These are phyloP conservation scores for Fusarium liriodendri DNA, from an alignment of 2,329 filamentous ascomycete species.

Conservation along the genomic window DNA sequence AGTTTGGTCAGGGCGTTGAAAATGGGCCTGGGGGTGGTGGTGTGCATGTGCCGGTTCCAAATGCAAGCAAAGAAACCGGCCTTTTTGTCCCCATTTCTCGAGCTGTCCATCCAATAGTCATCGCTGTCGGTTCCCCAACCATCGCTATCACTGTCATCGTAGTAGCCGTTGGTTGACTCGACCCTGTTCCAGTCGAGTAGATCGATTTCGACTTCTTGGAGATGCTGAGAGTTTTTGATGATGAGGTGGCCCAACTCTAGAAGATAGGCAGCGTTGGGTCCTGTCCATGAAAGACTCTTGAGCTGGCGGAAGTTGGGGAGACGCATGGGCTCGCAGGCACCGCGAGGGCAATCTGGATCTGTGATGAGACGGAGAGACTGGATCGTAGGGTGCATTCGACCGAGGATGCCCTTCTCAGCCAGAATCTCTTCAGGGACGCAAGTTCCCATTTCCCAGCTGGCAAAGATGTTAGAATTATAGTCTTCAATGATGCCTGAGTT, in stretches of 20 bases:
- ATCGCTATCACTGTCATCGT: neutral
- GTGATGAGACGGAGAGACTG: neutral
- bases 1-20: neutral
- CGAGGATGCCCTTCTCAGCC: neutral
- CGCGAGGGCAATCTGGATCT: neutral
- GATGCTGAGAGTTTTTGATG: neutral
- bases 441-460: neutral
- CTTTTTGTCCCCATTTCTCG: neutral
- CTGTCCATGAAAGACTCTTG: neutral
- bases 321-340: neutral
- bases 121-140: neutral
- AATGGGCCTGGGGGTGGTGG: neutral
- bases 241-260: neutral
- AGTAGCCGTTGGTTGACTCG: neutral
- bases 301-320: neutral
- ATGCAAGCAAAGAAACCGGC: neutral
- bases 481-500: neutral
- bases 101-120: neutral
- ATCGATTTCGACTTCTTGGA: neutral
- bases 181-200: neutral
- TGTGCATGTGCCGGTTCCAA: neutral
- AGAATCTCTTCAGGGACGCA: neutral
- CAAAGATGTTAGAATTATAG: neutral
- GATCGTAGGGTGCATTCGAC: neutral
- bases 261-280: neutral